Percentiles rank a stretch among this genome's conserved stretches.
Conservation (phyloP, 257 asterid species). For the Parsonsia alboflavescens region DNA sequence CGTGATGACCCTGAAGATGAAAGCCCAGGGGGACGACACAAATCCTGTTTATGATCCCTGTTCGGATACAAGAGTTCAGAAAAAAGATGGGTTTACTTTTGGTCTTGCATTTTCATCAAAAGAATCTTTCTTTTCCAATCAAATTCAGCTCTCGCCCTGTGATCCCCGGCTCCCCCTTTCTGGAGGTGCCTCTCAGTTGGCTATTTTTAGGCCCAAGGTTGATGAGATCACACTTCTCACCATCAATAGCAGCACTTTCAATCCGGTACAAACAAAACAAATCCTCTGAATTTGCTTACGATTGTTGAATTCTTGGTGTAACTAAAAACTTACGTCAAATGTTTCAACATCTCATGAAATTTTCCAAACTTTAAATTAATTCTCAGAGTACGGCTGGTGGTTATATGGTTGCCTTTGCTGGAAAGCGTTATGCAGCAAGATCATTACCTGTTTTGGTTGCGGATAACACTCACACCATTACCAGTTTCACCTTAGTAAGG, state of each 20-base stretch:
- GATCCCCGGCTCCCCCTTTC: constrained; percentile 68
- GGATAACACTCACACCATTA: constrained; percentile 47
- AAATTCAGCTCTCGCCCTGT: constrained; percentile 89
- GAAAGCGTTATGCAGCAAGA: constrained; percentile 76
- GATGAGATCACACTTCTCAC: constrained; percentile 95
- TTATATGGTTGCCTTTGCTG: constrained; percentile 93
- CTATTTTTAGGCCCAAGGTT: constrained; percentile 80
- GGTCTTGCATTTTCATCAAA: constrained; percentile 73
- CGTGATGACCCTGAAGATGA: constrained; percentile 22
- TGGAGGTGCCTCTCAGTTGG: constrained; percentile 39
- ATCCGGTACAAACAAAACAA: constrained; percentile 32
- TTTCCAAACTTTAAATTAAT: constrained; percentile 4
- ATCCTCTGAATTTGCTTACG: not conserved
- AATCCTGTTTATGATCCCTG: constrained; percentile 70
- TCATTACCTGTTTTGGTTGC: constrained; percentile 74
- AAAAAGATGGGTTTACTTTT: constrained; percentile 74
- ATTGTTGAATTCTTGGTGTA: not conserved
- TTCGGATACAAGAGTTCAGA: constrained; percentile 61
- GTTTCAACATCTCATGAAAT: not conserved
- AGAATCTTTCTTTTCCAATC: constrained; percentile 65
- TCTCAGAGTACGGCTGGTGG: constrained; percentile 54
- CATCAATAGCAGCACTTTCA: constrained; percentile 45
- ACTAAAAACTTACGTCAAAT: not conserved
- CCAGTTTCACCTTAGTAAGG: constrained; percentile 89
- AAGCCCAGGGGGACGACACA: constrained; percentile 44